Conservation (phyloP, 2,329 filamentous ascomycete genomes). For the Colletotrichum acutatum region DNA sequence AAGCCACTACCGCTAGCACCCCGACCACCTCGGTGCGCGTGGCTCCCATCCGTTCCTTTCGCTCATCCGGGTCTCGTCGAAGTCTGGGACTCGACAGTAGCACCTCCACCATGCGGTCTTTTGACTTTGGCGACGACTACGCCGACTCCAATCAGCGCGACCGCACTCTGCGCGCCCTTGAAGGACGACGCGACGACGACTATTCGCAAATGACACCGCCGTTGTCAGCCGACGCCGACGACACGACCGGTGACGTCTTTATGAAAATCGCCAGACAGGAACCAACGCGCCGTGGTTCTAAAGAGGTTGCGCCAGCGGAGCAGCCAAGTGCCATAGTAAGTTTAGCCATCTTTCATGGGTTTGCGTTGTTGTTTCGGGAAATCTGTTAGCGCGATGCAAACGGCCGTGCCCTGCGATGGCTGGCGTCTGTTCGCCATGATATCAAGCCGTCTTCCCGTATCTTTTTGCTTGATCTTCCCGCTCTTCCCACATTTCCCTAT, state of each 20-base stretch:
- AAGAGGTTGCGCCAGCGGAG: conserved; percentile 47
- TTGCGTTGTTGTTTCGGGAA: conserved; percentile 34
- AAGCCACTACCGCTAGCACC: conserved; percentile 48
- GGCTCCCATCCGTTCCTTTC: conserved; percentile 66
- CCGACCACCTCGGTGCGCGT: conserved; percentile 52
- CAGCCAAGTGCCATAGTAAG: conserved; percentile 59
- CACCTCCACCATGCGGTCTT: conserved; percentile 52
- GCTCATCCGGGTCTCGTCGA: conserved; percentile 67
- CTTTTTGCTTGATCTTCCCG: conserved; percentile 26
- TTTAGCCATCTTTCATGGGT: conserved; percentile 38
- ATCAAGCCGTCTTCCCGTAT: conserved; percentile 18
- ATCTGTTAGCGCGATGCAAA: conserved; percentile 21
- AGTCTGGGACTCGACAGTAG: conserved; percentile 66
- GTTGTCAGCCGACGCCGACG: conserved; percentile 59
- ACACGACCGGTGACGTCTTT: conserved; percentile 66
- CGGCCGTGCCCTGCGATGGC: conserved; percentile 29
- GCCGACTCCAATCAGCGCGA: conserved; percentile 59
- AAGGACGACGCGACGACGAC: conserved; percentile 55
- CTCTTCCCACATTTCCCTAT: background rate
- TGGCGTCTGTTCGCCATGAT: conserved; percentile 19
- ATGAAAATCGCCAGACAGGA: conserved; percentile 69
- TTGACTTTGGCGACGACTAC: conserved; percentile 55
- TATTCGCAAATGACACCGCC: conserved; percentile 52
- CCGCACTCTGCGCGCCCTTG: conserved; percentile 61
- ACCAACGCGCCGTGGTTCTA: conserved; percentile 49